Conservation (phyloP, 106 monocot genomes). For the Narthecium ossifragum region DNA sequence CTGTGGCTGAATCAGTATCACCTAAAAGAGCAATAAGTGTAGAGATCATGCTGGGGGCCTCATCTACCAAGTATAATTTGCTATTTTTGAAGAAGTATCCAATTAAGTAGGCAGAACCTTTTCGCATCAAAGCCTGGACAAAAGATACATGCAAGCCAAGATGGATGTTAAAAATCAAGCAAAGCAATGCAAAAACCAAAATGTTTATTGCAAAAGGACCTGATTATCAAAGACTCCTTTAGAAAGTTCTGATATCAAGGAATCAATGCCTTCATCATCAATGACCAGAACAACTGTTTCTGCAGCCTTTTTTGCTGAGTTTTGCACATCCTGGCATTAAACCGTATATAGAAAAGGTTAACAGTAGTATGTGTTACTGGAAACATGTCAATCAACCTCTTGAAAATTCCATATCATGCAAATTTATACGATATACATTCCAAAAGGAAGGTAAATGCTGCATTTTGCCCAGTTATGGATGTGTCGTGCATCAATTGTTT, state of each 20-base stretch:
- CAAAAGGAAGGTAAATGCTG: too few species aligned
- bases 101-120: slow-evolving; percentile 84
- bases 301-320: slow-evolving; percentile 84
- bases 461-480: too few species aligned
- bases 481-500: too few species aligned
- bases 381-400: background rate
- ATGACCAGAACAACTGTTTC: slow-evolving; percentile 89
- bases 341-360: slow-evolving; percentile 3
- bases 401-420: too few species aligned
- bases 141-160: background rate
- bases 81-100: slow-evolving; percentile 94
- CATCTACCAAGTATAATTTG: slow-evolving; percentile 84
- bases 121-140: slow-evolving; percentile 67
- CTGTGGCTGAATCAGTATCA: slow-evolving; percentile 71
- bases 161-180: background rate
- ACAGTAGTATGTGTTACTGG: too few species aligned
- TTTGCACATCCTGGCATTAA: slow-evolving; percentile 56
- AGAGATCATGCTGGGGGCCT: slow-evolving; percentile 69
- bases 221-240: slow-evolving; percentile 69
- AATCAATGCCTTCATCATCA: slow-evolving; percentile 79
- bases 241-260: slow-evolving; percentile 69
- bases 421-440: too few species aligned
- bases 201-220: slow-evolving; percentile 26
- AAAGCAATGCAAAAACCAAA: background rate
- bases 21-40: slow-evolving; percentile 73